Evolutionary conservation across 176 grass and related monocot genomes (phyloP), one percentile per base, ranked within the genome.

Genomic region (Phoenix roebelenii): DNA sequence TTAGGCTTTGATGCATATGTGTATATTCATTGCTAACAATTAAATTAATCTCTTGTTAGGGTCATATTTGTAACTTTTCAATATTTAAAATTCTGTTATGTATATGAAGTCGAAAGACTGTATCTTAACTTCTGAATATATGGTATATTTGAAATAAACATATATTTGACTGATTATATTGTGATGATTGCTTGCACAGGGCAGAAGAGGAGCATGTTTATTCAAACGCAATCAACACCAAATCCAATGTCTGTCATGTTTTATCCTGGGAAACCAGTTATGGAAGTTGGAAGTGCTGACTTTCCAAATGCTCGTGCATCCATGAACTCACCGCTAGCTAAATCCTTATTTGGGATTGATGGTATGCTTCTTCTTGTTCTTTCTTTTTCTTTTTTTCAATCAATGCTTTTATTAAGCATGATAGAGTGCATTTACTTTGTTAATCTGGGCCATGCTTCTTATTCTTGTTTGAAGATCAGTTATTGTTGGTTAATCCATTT

Each of bases 181-280:
- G 7, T 78, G 44, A 10, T 44, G 10, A 39, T 55, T 68, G 15
- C 51, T 70, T 64, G 25, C 4, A 35, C 76, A 98, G 94, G 79
- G 63, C 94, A 98, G 78, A 98, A 69, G 68, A 92, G 94, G 77
- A 81, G 79, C 64, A 86, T 93, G 94, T 93, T 93, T 82, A 93
- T 98, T 65, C 94, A 98, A 84, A 90, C 84, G 7, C 88, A 98
- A 69, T 68, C 72, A 3, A 98, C 94, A 0, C 94, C 94, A 0
- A 98, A 98, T 69, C 94, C 88, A 0, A 76, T 88, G 39, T 98
- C 88, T 0, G 84, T 85, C n/a, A 98, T 98, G 94, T 98, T 98
- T 63, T 88, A 85, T 83, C 88, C 88, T 16, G 94, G 85, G 49
- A 98, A 98, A 68, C 82, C 82, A 0, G 79, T 98, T 68, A 98